Base-by-base conservation (phyloP, 176 grass and related monocot species). In the Aegilops longissima region DNA sequence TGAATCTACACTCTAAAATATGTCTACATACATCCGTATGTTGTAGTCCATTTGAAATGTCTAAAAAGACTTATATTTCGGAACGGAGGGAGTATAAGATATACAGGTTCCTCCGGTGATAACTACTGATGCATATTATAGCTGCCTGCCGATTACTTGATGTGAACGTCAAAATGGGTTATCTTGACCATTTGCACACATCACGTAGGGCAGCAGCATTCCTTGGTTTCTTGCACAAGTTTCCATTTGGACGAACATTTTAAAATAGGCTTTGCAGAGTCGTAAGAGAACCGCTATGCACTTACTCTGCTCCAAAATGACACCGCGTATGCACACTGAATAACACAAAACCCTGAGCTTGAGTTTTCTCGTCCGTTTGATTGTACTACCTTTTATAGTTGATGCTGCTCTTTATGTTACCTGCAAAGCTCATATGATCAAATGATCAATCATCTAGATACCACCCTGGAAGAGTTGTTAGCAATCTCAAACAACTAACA, bases 51-150 rank as follows among this genome's bases (percentile, higher is more conserved):
- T 25, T 25, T 25, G 25, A 25, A 25, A 25, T 25, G 25, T 25
- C 25, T 25, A 25, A 25, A 25, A 25, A 25, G 25, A 25, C 25
- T 25, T 25, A 25, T 25, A 25, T 25, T 25, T 25, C 25, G 25
- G 25, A 25, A 25, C 25, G 25, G 25, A 25, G 25, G 25, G 25
- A 25, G 25, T 25, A 24, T 12, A 6, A 3, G 68, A 0, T 29
- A 9, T 86, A 40, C 63, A 90, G 79, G 83, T 81, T 30, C 80
- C 71, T 1, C 42, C 42, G 73, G 44, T 30, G 73, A 76, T 54
- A 31, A 76, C 44, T 27, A 76, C 25, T 4, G 45, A 20, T 76
- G 73, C 25, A 30, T 76, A 30, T 54, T 54, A 6, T 23, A 70
- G 61, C 25, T 35, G 29, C 75, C 74, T 36, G 40, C 71, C 6